phyloP scores from a whole-genome alignment of 2,329 filamentous ascomycete species.

The Chalaropsis thielavioides region DNA sequence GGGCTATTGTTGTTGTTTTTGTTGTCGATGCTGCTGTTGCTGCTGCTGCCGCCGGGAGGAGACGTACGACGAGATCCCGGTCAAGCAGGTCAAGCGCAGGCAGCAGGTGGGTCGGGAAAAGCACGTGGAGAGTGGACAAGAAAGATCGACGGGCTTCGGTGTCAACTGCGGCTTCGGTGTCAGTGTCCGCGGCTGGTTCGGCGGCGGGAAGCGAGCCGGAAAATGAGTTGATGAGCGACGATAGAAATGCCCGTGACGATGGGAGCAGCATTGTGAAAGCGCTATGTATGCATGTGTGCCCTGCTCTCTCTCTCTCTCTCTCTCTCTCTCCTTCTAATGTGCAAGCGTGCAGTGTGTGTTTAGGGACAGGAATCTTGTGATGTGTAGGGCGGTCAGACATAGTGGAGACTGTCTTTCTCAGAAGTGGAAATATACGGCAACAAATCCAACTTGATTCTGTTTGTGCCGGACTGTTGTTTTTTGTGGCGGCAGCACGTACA shows the following conservation, averaged over 20 bases:
- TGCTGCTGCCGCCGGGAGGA: background rate
- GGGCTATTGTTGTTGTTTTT: background rate
- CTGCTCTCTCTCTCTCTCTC: background rate
- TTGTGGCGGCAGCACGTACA: no score
- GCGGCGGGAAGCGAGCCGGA: background rate
- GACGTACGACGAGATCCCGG: conserved; percentile 43
- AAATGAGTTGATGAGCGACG: conserved; percentile 7
- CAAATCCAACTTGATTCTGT: background rate
- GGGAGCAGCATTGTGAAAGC: conserved; percentile 19
- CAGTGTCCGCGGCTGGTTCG: background rate
- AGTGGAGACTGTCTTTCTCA: background rate
- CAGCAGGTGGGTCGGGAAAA: conserved; percentile 69
- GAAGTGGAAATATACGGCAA: background rate
- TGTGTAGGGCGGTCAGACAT: background rate
- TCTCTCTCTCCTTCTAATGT: background rate
- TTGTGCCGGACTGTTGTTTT: no score
- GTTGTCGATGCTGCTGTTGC: background rate
- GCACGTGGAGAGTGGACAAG: conserved; percentile 67
- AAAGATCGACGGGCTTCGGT: conserved; percentile 24
- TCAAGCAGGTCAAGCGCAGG: conserved; percentile 82
- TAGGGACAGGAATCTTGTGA: background rate
- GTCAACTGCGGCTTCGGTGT: background rate
- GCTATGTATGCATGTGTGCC: conserved; percentile 19
- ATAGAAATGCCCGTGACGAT: conserved; percentile 6
- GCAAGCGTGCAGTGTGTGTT: background rate